phyloP scores from a whole-genome alignment of 169 alveolate species.

The Babesia divergens region DNA sequence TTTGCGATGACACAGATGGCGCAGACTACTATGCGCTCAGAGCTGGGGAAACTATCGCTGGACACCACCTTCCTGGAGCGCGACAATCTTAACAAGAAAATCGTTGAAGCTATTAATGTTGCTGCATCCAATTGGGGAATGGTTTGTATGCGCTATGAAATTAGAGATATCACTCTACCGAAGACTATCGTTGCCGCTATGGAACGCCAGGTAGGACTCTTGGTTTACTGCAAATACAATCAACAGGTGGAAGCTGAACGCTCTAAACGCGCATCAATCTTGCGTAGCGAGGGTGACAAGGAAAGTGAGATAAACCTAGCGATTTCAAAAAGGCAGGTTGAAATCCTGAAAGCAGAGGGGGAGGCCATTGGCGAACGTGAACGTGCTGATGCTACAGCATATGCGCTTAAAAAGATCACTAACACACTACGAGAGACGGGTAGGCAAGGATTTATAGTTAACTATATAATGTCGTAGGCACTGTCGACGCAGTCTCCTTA shows the following conservation, averaged over 20 bases:
- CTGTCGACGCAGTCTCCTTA: slow-evolving; percentile 74
- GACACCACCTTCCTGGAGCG: slow-evolving; percentile 93
- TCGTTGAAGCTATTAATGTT: slow-evolving; percentile 86
- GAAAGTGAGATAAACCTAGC: slow-evolving; percentile 89
- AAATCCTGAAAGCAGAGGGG: slow-evolving; percentile 89
- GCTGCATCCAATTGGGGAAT: slow-evolving; percentile 94
- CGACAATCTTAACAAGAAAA: slow-evolving; percentile 85
- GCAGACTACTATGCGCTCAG: slow-evolving; percentile 94
- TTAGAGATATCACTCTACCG: slow-evolving; percentile 92
- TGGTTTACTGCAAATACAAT: background rate
- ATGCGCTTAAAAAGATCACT: slow-evolving; percentile 73
- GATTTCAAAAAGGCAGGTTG: slow-evolving; percentile 83
- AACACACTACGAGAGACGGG: slow-evolving; percentile 71
- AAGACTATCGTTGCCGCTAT: slow-evolving; percentile 87
- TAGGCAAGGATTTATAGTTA: background rate
- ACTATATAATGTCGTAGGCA: background rate
- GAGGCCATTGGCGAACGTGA: slow-evolving; percentile 80
- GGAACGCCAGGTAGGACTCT: slow-evolving; percentile 80
- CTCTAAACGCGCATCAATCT: slow-evolving; percentile 88
- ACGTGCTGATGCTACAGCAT: slow-evolving; percentile 82
- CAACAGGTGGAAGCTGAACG: slow-evolving; percentile 92
- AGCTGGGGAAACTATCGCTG: slow-evolving; percentile 91
- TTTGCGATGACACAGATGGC: slow-evolving; percentile 91
- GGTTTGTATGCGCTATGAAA: slow-evolving; percentile 89
- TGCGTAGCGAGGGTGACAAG: slow-evolving; percentile 90